These are phyloP conservation scores for Pseudogymnoascus sp. DNA, from an alignment of 2,329 filamentous ascomycete genomes.

Conservation along the genomic window DNA sequence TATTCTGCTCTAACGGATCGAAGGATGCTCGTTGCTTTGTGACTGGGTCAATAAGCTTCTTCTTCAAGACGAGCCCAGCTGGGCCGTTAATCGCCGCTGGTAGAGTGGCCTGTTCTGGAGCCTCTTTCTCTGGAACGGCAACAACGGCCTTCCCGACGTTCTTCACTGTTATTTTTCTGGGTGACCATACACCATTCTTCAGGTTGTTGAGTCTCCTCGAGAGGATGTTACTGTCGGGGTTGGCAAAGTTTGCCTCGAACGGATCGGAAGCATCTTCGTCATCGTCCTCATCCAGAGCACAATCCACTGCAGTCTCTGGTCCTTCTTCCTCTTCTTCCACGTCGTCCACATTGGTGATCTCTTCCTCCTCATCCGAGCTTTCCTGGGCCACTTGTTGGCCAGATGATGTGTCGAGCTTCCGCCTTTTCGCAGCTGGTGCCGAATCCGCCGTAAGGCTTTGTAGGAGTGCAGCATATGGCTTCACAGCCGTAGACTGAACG, in stretches of 20 bases:
- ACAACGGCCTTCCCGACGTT: conserved; percentile 43
- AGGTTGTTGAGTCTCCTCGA: conserved; percentile 44
- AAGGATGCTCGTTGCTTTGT: conserved; percentile 49
- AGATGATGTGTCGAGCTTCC: conserved; percentile 42
- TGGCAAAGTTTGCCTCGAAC: conserved; percentile 73
- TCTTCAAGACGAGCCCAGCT: conserved; percentile 57
- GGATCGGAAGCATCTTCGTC: conserved; percentile 56
- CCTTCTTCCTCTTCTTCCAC: conserved; percentile 45
- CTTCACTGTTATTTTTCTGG: conserved; percentile 35
- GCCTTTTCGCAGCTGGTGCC: conserved; percentile 45
- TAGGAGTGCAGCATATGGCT: conserved; percentile 51
- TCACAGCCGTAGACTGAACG: conserved; percentile 30
- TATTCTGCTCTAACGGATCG: conserved; percentile 51
- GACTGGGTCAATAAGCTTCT: conserved; percentile 53
- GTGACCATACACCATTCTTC: conserved; percentile 44
- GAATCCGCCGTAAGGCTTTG: conserved; percentile 46
- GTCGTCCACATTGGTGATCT: conserved; percentile 35
- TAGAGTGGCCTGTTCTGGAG: conserved; percentile 21
- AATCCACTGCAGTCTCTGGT: conserved; percentile 30
- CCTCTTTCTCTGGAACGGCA: conserved; percentile 38
- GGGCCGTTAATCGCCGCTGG: conserved; percentile 28
- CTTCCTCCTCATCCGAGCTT: conserved; percentile 27
- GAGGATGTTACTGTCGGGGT: conserved; percentile 55
- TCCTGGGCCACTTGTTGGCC: conserved; percentile 13
- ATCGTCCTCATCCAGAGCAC: conserved; percentile 36